These are phyloP conservation scores for Rhodotorula sp. DNA, from an alignment of 1,284 basidiomycete genomes.

Conservation along the genomic window DNA sequence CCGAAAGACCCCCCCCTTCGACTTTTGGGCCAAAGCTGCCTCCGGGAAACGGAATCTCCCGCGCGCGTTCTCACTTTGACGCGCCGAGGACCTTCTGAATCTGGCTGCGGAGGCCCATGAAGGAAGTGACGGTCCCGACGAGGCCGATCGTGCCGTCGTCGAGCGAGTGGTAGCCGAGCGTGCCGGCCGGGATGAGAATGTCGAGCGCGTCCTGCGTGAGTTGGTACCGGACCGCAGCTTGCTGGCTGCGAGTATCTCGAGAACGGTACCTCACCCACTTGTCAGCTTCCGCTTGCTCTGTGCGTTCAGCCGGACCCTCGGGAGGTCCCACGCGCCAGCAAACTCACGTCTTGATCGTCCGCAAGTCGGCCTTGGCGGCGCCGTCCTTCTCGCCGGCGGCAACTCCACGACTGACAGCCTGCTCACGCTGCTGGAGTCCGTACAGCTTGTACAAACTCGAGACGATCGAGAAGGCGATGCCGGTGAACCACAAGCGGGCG, in stretches of 20 bases:
- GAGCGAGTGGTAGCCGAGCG: conserved; percentile 70
- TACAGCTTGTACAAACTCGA: conserved; percentile 42
- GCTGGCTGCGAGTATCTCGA: conserved; percentile 65
- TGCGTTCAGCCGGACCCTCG: no score
- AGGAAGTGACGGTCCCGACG: conserved; percentile 62
- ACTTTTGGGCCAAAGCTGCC: neutral
- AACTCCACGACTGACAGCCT: conserved; percentile 45
- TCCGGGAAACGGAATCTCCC: neutral
- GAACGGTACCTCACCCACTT: no score
- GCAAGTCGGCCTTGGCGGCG: conserved; percentile 63
- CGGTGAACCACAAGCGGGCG: conserved; percentile 86
- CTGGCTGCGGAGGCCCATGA: conserved; percentile 52
- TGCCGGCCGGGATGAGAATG: conserved; percentile 83
- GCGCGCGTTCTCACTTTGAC: conserved; percentile 7
- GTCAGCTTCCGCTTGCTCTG: no score
- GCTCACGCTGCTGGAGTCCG: conserved; percentile 30
- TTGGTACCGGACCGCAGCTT: conserved; percentile 66
- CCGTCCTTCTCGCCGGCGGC: conserved; percentile 60
- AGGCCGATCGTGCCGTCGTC: conserved; percentile 84
- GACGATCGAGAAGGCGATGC: conserved; percentile 57
- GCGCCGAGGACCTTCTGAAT: conserved; percentile 41
- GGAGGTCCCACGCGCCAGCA: no score
- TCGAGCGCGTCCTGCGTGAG: conserved; percentile 78
- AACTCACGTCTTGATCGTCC: conserved; percentile 52
- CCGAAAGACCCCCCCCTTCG: no score